A percentile compares a stretch with the other conserved stretches of the same genome.
These are phyloP conservation scores for Trichophaea hybrida DNA, from an alignment of 2,329 filamentous ascomycete species.

Conservation along the genomic window DNA sequence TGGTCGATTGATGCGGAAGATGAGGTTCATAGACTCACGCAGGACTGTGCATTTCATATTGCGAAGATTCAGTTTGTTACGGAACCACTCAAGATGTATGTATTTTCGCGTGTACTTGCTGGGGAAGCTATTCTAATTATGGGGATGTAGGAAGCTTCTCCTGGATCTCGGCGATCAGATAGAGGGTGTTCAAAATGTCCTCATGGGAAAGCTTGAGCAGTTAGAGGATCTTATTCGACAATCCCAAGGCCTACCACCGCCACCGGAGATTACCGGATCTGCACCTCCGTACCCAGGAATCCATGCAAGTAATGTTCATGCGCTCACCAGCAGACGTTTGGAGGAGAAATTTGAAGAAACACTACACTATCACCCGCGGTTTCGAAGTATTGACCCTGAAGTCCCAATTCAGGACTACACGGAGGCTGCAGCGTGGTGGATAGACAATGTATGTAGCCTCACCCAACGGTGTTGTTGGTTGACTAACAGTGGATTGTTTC, in stretches of 20 bases:
- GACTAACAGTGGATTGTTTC: background rate
- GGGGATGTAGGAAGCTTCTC: background rate
- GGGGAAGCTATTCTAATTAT: background rate
- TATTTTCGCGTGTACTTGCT: background rate
- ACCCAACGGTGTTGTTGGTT: background rate
- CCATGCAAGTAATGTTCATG: background rate
- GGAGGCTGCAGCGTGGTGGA: slow-evolving; percentile 20
- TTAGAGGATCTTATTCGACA: background rate
- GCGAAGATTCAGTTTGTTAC: slow-evolving; percentile 16
- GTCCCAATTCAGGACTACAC: slow-evolving; percentile 15
- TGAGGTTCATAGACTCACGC: slow-evolving; percentile 10
- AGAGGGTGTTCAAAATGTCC: background rate
- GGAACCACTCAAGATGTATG: slow-evolving; percentile 16
- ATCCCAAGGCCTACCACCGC: background rate
- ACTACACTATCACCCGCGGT: slow-evolving; percentile 2
- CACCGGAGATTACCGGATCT: too few relatives aligned
- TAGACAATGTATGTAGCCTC: slow-evolving; percentile 15
- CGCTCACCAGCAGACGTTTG: background rate
- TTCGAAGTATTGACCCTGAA: slow-evolving; percentile 2
- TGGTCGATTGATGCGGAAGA: slow-evolving; percentile 9
- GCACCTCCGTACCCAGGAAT: too few relatives aligned
- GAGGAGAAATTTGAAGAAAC: slow-evolving; percentile 3
- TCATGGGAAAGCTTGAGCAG: background rate
- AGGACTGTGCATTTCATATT: slow-evolving; percentile 15
- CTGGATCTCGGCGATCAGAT: slow-evolving; percentile 6